Percentiles rank a stretch among this genome's conserved stretches.
These are phyloP conservation scores for Didymella exigua DNA, from an alignment of 2,329 filamentous ascomycete genomes.

Conservation along the genomic window DNA sequence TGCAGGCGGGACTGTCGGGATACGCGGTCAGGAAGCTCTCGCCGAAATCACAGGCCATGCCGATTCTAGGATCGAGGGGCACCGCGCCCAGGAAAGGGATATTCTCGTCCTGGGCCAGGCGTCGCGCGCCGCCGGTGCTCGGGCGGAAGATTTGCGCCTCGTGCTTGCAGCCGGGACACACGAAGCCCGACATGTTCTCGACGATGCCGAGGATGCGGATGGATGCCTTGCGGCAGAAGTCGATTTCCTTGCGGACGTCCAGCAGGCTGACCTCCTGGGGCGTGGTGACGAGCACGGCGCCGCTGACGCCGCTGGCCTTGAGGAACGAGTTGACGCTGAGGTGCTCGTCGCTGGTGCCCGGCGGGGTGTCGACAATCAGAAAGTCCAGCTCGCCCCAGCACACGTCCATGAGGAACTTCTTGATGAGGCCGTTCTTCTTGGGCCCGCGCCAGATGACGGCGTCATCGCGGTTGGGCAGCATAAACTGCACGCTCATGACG, in stretches of 20 bases:
- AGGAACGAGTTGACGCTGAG: constrained; percentile 90
- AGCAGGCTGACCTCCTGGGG: constrained; percentile 92
- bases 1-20: constrained; percentile 88
- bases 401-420: constrained; percentile 96
- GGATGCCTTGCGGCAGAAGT: constrained; percentile 94
- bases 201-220: constrained; percentile 88
- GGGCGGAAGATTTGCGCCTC: constrained; percentile 84
- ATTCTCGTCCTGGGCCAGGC: constrained; percentile 81
- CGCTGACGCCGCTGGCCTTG: constrained; percentile 89
- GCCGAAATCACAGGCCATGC: constrained; percentile 95
- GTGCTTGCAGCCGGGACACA: constrained; percentile 89
- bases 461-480: constrained; percentile 91
- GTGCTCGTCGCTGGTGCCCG: constrained; percentile 94
- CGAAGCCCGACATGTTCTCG: constrained; percentile 98
- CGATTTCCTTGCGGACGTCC: constrained; percentile 95
- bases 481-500: constrained; percentile 98
- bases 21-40: constrained; percentile 97
- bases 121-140: constrained; percentile 84
- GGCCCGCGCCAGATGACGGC: constrained; percentile 97
- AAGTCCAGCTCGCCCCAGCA: constrained; percentile 97
- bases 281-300: constrained; percentile 90
- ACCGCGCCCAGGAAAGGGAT: constrained; percentile 90
- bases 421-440: constrained; percentile 98
- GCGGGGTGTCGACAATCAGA: constrained; percentile 91
- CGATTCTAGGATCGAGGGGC: constrained; percentile 89